A percentile compares a stretch with the other conserved stretches of the same genome.
Evolutionary conservation across 2,329 filamentous ascomycete species (phyloP).

Genomic region (Colletotrichum incanum): DNA sequence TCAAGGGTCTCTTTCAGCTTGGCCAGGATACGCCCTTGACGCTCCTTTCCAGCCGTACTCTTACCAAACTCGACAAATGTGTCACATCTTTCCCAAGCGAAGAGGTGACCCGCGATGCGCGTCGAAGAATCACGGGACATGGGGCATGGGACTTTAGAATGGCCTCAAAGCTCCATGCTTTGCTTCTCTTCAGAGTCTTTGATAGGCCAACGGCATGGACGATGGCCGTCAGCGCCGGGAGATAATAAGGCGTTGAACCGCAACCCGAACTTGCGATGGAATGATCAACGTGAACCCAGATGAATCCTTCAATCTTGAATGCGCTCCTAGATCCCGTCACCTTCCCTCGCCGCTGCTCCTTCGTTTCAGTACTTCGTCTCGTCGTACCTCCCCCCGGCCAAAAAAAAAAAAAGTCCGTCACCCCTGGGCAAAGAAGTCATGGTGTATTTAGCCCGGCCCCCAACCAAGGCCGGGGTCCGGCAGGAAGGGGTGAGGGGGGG

Average conservation of each 20-base stretch:
- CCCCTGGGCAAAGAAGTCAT: background rate
- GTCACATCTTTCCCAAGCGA: conserved; percentile 8
- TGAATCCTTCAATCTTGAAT: background rate
- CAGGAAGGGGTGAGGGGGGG: too few species aligned
- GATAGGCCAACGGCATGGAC: background rate
- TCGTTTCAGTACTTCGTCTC: background rate
- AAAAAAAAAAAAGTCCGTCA: background rate
- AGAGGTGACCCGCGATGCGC: background rate
- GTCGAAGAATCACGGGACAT: background rate
- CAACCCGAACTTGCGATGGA: background rate
- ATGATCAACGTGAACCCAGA: background rate
- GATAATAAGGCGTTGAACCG: background rate
- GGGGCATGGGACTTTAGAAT: background rate
- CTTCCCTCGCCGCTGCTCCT: background rate
- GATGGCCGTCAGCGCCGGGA: background rate
- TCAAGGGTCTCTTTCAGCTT: conserved; percentile 28
- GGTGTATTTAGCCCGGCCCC: background rate
- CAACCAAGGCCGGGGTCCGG: background rate
- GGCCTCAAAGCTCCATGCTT: background rate
- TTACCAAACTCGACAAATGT: background rate
- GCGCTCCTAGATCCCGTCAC: too few species aligned
- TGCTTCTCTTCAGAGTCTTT: background rate
- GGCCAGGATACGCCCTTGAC: conserved; percentile 22
- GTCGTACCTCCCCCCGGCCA: background rate
- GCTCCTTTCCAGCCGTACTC: conserved; percentile 6